These are phyloP conservation scores for Chytriomyces confervae DNA, from an alignment of 192 early-diverging fungal genomes.

Conservation along the genomic window DNA sequence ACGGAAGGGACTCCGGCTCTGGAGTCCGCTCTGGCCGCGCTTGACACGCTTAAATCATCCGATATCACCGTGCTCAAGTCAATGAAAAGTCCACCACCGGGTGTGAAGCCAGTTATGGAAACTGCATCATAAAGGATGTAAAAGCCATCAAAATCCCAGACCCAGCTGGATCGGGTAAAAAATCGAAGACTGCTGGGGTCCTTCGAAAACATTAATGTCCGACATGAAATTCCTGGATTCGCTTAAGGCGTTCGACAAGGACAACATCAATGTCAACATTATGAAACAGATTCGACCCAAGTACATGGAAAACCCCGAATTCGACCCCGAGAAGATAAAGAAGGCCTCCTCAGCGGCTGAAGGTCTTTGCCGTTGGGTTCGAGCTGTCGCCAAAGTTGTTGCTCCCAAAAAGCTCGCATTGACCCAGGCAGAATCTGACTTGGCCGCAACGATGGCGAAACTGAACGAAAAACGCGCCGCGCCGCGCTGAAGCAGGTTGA, in stretches of 20 bases:
- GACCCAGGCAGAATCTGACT: constrained; percentile 58
- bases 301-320: constrained; percentile 68
- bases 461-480: constrained; percentile 65
- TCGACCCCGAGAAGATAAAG: constrained; percentile 67
- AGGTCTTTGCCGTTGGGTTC: constrained; percentile 65
- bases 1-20: constrained; percentile 65
- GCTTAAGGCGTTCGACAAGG: constrained; percentile 64
- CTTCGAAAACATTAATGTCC: constrained; percentile 60
- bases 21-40: constrained; percentile 57
- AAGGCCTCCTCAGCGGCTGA: constrained; percentile 67
- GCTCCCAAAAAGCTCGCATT: constrained; percentile 62
- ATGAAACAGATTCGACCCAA: constrained; percentile 66
- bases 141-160: constrained; percentile 68
- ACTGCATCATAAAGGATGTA: constrained; percentile 67
- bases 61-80: constrained; percentile 68
- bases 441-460: constrained; percentile 59
- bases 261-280: constrained; percentile 60
- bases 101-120: constrained; percentile 69
- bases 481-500: constrained; percentile 65
- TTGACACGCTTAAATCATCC: constrained; percentile 63
- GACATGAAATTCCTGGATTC: constrained; percentile 62
- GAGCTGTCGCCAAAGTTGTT: constrained; percentile 68
- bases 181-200: constrained; percentile 65
- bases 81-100: constrained; percentile 67
- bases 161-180: constrained; percentile 63